These are phyloP conservation scores for Crucibulum laeve DNA, from an alignment of 768 basidiomycete genomes.

Conservation along the genomic window DNA sequence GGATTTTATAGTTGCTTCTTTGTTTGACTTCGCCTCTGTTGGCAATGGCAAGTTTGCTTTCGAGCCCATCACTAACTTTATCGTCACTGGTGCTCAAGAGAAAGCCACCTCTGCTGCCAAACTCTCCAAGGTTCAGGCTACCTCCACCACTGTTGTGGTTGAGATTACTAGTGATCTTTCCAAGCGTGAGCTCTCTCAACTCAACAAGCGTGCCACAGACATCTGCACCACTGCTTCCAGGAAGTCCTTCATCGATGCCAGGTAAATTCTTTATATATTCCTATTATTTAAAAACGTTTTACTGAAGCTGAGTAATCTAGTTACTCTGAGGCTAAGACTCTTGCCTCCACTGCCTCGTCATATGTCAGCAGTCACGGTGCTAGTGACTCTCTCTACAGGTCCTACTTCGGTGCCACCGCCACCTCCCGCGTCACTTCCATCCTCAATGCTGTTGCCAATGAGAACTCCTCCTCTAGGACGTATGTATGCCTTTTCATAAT, in stretches of 20 bases:
- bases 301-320: constrained; percentile 8
- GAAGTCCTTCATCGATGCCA: constrained; percentile 34
- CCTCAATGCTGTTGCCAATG: constrained; percentile 33
- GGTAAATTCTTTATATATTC: constrained; percentile 16
- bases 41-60: constrained; percentile 37
- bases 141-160: constrained; percentile 23
- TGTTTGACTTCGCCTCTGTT: constrained; percentile 36
- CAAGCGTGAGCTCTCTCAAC: constrained; percentile 22
- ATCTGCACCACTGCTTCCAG: constrained; percentile 29
- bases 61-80: constrained; percentile 33
- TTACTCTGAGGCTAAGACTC: constrained; percentile 35
- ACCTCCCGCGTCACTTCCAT: constrained; percentile 28
- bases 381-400: constrained; percentile 28
- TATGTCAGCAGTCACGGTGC: constrained; percentile 34
- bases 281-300: neutral
- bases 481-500: constrained; percentile 11
- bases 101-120: constrained; percentile 11
- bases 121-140: constrained; percentile 22
- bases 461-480: constrained; percentile 35
- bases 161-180: constrained; percentile 29
- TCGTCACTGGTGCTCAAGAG: constrained; percentile 16
- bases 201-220: constrained; percentile 32
- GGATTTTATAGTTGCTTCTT: constrained; percentile 25
- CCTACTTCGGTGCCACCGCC: constrained; percentile 35
- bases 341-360: constrained; percentile 25